A percentile compares a stretch with the other conserved stretches of the same genome.
phyloP scores from a whole-genome alignment of 257 asterid species.

The Ajuga chamaepitys region DNA sequence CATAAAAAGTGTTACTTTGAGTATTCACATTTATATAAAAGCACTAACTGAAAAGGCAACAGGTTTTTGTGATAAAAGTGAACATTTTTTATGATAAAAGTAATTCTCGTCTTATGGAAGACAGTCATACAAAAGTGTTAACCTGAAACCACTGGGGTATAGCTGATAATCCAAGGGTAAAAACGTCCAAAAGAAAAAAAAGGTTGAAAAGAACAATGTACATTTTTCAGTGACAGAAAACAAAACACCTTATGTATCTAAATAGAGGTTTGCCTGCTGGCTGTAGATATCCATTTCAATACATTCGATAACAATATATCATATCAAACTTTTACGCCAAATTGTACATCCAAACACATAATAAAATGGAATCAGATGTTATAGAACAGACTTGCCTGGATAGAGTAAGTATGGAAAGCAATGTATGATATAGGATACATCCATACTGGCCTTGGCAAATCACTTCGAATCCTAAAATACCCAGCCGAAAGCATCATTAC shows the following conservation, averaged over 20 bases:
- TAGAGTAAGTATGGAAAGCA: conserved; percentile 83
- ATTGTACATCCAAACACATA: background rate
- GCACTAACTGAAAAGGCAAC: too few species aligned
- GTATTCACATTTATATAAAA: too few species aligned
- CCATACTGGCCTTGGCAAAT: conserved; percentile 80
- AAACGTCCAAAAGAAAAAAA: too few species aligned
- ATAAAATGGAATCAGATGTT: background rate
- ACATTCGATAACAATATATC: background rate
- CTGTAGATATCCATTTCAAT: background rate
- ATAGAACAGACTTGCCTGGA: conserved; percentile 59
- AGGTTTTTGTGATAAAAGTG: too few species aligned
- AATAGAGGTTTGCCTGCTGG: background rate
- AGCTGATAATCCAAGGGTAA: too few species aligned
- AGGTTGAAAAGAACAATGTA: too few species aligned
- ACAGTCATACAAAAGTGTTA: too few species aligned
- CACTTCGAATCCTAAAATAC: conserved; percentile 74
- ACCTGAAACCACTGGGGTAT: background rate
- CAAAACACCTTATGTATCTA: background rate
- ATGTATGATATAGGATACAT: conserved; percentile 84
- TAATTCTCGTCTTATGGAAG: too few species aligned
- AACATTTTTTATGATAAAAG: too few species aligned
- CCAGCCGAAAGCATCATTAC: conserved; percentile 97
- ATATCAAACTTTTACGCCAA: background rate
- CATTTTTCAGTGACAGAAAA: too few species aligned
- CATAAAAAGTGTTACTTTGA: too few species aligned